A percentile compares a stretch with the other conserved stretches of the same genome.
phyloP scores from a whole-genome alignment of 306 rosid genomes.

The Vigna hirtella region DNA sequence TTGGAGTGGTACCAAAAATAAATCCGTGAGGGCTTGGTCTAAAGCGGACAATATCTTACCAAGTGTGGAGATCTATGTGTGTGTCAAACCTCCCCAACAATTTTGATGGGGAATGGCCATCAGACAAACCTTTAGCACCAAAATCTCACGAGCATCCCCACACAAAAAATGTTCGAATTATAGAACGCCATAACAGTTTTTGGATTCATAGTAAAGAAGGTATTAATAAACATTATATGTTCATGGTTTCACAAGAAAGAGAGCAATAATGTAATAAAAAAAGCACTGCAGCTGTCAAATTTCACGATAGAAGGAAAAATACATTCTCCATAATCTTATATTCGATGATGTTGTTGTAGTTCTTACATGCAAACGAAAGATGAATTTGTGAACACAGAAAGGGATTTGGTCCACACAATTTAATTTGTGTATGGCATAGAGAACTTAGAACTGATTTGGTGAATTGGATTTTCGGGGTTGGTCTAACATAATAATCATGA shows the following conservation, averaged over 20 bases:
- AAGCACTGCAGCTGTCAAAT: background rate
- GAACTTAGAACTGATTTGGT: conserved; percentile 21
- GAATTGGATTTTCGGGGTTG: conserved; percentile 20
- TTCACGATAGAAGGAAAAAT: background rate
- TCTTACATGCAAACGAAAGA: conserved; percentile 4
- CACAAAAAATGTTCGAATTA: background rate
- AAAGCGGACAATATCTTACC: no score
- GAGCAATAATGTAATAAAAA: background rate
- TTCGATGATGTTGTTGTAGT: background rate
- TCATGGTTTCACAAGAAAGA: conserved; percentile 30
- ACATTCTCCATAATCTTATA: background rate
- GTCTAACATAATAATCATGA: conserved; percentile 17
- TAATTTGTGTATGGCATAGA: background rate
- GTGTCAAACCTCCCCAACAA: no score
- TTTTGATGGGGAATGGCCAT: conserved; percentile 15
- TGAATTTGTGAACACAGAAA: background rate
- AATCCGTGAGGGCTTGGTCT: fast-evolving
- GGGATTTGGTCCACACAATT: conserved; percentile 36
- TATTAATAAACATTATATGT: background rate
- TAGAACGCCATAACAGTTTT: conserved; percentile 16
- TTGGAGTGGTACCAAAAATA: no score
- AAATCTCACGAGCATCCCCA: conserved; percentile 29
- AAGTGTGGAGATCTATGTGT: no score
- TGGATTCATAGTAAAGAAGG: conserved; percentile 25
- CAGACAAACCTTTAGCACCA: background rate